Evolutionary conservation across 495 filamentous ascomycete species (phyloP), one percentile per base, ranked within the genome.

Genomic region (Mytilinidion resinicola): DNA sequence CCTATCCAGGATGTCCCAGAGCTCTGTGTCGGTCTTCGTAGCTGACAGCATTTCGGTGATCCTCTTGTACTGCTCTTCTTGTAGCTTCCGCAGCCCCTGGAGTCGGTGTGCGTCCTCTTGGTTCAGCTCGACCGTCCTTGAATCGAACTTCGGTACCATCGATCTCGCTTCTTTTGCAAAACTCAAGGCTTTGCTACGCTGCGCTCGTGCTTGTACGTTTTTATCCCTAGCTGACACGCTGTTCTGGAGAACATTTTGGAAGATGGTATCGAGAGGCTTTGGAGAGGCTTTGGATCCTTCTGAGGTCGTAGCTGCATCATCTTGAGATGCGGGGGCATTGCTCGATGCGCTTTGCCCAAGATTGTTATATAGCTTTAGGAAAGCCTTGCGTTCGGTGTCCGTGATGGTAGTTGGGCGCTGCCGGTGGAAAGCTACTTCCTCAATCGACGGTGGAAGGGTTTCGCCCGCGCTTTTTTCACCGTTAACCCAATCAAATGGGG

Each of bases 1-100:
- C 3, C 76, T 70, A 56, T 88, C 79, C 59, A 93, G 77, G 0
- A 89, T 72, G 3, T 80, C 72, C 90, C 89, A 95, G 9, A 95
- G 67, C 25, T 82, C 81, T 15, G 79, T 70, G 57, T 93, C 90
- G 0, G 82, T 83, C 48, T 73, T 68, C 9, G 82, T 81, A 1
- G 54, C 58, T 12, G 67, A 62, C 61, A 89, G 74, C 56, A 77
- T 62, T 12, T 53, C 51, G 59, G 79, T 77, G 12, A 87, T 74
- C 19, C 68, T 47, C 14, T 46, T 34, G 12, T 61, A 38, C 56
- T 70, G 67, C 10, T 43, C 43, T 11, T 21, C 12, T 34, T 61
- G 44, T 1, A 55, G 43, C 10, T 21, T 21, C 53, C 21, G n/a
- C 1, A 59, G 42, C 39, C 20, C 39, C 10, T 14, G 37, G 8